Base-by-base conservation (phyloP, 345 rosid species). In the Populus nigra region DNA sequence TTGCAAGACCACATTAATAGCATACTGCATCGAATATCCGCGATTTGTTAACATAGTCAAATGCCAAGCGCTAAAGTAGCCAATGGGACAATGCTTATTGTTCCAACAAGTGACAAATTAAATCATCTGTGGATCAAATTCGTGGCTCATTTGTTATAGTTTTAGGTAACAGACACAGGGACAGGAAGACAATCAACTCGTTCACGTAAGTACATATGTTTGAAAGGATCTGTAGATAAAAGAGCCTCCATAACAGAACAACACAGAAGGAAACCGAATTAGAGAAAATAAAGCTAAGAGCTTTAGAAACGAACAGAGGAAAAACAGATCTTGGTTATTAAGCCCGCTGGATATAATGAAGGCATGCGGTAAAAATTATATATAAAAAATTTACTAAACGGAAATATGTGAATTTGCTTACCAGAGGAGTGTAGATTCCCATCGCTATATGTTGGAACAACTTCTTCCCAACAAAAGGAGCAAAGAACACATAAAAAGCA, bases 401-500 rank as follows among this genome's bases (percentile, higher is more conserved):
- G 65, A 4, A 23, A 59, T 16, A 20, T 5, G 27, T n/a, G 29
- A 73, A 71, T 62, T 78, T 39, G 66, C 89, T 90, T 88, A 96
- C 99, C 76, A 96, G 90, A 35, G 99, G 98, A 85, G 97, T 92
- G 87, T 96, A 96, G 87, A 96, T 89, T 79, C 97, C 97, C 86
- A 89, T 92, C 31, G 83, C 90, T 83, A 93, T 80, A 76, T 89
- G 88, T 85, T 90, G 99, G 79, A 89, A 84, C 25, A 85, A 83
- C 90, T 87, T 89, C 87, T 78, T 93, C 84, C 99, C 99, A 72
- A 92, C 95, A 83, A 96, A 96, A 9, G 99, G 99, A 74, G 99
- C 98, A 84, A 96, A 96, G 92, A 96, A 93, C 81, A 96, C 99
- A 82, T 93, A 96, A 89, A 90, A 93, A 72, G 98, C 99, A 84